phyloP scores from a whole-genome alignment of 345 rosid species.

The Euphorbia pulcherrima region DNA sequence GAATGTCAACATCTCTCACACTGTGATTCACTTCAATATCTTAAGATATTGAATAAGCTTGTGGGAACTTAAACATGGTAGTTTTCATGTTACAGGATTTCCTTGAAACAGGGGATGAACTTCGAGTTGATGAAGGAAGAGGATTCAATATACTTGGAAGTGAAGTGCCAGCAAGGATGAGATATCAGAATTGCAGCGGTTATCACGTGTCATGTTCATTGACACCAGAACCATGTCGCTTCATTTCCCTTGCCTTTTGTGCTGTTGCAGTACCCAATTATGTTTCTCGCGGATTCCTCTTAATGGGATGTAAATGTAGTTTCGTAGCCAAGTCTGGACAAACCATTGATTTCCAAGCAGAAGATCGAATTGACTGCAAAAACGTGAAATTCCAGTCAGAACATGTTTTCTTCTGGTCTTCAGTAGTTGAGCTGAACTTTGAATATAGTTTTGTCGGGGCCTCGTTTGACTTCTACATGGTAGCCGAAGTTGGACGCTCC shows the following conservation, averaged over 20 bases:
- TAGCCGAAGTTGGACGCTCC: neutral
- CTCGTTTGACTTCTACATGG: constrained; percentile 1
- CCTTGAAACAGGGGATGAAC: neutral
- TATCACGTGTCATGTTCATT: neutral
- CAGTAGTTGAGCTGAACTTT: too few relatives aligned
- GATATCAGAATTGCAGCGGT: constrained; percentile 5
- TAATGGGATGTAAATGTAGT: too few relatives aligned
- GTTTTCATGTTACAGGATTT: constrained; percentile 1
- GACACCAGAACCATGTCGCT: neutral
- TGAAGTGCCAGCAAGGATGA: constrained; percentile 1
- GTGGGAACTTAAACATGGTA: neutral
- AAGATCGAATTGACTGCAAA: neutral
- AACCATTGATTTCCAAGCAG: neutral
- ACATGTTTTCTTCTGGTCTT: too few relatives aligned
- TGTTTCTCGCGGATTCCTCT: too few relatives aligned
- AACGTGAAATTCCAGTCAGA: neutral
- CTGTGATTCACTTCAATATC: neutral
- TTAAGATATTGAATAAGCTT: too few relatives aligned
- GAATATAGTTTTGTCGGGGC: neutral
- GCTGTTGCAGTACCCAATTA: too few relatives aligned
- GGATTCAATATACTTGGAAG: neutral
- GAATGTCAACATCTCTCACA: too few relatives aligned
- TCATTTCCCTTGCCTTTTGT: too few relatives aligned
- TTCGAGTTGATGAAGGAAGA: neutral
- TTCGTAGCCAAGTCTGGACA: neutral